Evolutionary conservation across 768 basidiomycete species (phyloP).

Genomic region (Chalciporus chontae): DNA sequence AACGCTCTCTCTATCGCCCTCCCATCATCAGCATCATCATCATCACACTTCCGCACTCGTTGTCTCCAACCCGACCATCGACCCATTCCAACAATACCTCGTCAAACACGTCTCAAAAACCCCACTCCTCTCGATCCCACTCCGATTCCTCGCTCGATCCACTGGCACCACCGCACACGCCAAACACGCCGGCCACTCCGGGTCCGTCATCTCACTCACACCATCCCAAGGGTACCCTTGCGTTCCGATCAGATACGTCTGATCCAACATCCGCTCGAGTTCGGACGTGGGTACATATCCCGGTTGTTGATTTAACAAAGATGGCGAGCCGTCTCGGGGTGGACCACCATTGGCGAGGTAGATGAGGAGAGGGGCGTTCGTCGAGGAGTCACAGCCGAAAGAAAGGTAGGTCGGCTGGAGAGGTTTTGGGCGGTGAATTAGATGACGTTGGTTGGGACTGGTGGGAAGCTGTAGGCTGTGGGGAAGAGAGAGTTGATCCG

Average conservation of each 20-base stretch:
- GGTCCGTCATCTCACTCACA: conserved; percentile 29
- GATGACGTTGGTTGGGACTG: conserved; percentile 16
- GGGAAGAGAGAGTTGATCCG: conserved; percentile 33
- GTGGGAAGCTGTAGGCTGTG: conserved; percentile 24
- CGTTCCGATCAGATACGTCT: too few species aligned
- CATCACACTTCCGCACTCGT: too few species aligned
- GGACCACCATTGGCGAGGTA: too few species aligned
- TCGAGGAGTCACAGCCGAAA: conserved; percentile 35
- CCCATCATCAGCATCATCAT: too few species aligned
- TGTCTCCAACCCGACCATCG: conserved; percentile 1
- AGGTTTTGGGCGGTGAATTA: conserved; percentile 32
- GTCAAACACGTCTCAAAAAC: conserved; percentile 17
- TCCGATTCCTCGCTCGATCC: conserved; percentile 34
- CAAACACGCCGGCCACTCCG: conserved; percentile 41
- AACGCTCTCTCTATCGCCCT: too few species aligned
- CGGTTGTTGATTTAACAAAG: too few species aligned
- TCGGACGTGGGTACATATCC: too few species aligned
- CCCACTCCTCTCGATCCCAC: conserved; percentile 9
- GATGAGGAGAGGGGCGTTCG: too few species aligned
- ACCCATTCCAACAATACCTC: conserved; percentile 6
- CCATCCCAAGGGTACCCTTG: neutral
- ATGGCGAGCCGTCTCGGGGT: too few species aligned
- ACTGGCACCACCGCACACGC: conserved; percentile 48
- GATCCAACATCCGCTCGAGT: too few species aligned
- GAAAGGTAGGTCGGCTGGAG: conserved; percentile 36